Evolutionary conservation across 2,329 filamentous ascomycete genomes (phyloP), one percentile per base, ranked within the genome.

Genomic region (Podosphaera fusca): DNA sequence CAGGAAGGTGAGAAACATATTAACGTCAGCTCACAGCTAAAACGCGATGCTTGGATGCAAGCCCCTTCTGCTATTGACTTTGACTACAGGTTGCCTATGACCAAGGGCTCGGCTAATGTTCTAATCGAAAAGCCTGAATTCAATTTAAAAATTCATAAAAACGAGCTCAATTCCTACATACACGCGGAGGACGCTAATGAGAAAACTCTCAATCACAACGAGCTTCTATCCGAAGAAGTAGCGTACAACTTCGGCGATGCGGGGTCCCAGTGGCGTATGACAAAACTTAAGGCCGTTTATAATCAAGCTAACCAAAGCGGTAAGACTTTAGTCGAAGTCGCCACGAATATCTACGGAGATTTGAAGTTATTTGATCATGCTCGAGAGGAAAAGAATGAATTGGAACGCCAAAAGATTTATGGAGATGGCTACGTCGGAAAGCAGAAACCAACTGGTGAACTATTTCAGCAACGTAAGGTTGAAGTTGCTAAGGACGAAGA

Each of bases 181-280:
- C 70, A 69, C 0, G 61, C 75, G 1, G 75, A 79, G 34, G 74
- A 79, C 12, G 67, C 78, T 8, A 71, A 60, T n/a, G 60, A 75
- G 0, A 70, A 79, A 50, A 5, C 12, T 12, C n/a, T n/a, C 21
- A n/a, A 12, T 1, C 9, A 8, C 14, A 46, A 55, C 33, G 8
- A 35, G 5, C 8, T 21, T 2, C n/a, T 34, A 14, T 4, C 30
- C 9, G 74, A 80, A 56, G 77, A 85, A 57, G 79, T 94, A 7
- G 74, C 79, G 58, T 98, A 96, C 67, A 85, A 73, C 0, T 94
- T 98, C 69, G 92, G 94, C 21, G 92, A 98, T 67, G 72, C 79
- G 5, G 90, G 92, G 0, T 90, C 89, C 12, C 80, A 87, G 64
- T 98, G 94, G 92, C 82, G 94, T 55, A 95, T 98, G 89, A 94